Percentiles rank a stretch among this genome's conserved stretches.
Evolutionary conservation across 2,329 filamentous ascomycete genomes (phyloP).

Genomic region (Pestalotiopsis fici): DNA sequence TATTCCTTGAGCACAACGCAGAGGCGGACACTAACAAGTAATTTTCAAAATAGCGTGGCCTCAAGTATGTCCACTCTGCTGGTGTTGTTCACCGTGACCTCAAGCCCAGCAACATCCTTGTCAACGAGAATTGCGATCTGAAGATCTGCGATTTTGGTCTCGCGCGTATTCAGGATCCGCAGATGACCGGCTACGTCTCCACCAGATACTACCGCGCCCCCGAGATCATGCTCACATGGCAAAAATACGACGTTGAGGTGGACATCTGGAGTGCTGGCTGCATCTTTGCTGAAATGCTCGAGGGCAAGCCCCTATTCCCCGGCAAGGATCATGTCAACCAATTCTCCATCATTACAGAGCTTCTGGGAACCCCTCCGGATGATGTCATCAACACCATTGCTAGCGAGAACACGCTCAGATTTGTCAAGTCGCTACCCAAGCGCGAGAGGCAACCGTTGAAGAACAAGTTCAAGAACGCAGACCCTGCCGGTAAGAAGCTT

Average conservation of each 20-base stretch:
- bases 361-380: constrained; percentile 92
- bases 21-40: constrained; percentile 10
- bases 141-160: constrained; percentile 99
- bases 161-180: constrained; percentile 95
- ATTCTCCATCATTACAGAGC: constrained; percentile 98
- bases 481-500: constrained; percentile 68
- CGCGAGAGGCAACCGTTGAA: constrained; percentile 84
- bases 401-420: constrained; percentile 95
- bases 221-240: constrained; percentile 99
- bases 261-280: constrained; percentile 99
- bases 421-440: constrained; percentile 96
- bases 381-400: constrained; percentile 99
- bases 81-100: constrained; percentile 97
- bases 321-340: constrained; percentile 99
- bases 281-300: constrained; percentile 99
- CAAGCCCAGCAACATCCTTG: constrained; percentile 98
- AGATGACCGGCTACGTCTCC: constrained; percentile 99
- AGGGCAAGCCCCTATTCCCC: constrained; percentile 96
- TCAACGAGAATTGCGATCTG: constrained; percentile 99
- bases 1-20: constrained; percentile 13
- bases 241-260: constrained; percentile 99
- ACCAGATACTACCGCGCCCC: constrained; percentile 98
- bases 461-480: constrained; percentile 94
- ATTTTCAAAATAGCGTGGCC: constrained; percentile 66
- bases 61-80: constrained; percentile 99